These are phyloP conservation scores for Ophiostoma himal-ulmi DNA, from an alignment of 2,329 filamentous ascomycete species.

Conservation along the genomic window DNA sequence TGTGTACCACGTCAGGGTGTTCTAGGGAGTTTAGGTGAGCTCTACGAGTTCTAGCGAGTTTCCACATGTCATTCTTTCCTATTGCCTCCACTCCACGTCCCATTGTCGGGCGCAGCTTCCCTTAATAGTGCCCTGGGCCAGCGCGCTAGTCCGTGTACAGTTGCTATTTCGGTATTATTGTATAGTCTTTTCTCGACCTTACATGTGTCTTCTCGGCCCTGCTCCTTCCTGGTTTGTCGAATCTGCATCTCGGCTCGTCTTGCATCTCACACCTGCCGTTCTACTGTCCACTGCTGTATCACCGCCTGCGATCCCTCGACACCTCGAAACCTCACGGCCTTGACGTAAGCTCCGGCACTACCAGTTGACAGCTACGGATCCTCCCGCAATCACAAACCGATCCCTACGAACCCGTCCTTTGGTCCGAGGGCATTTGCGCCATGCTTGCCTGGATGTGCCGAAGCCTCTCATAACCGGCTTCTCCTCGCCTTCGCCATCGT, in stretches of 20 bases:
- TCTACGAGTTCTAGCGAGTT: background rate
- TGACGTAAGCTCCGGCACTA: background rate
- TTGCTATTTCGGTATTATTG: background rate
- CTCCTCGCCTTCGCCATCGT: background rate
- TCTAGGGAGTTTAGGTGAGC: background rate
- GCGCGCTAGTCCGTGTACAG: background rate
- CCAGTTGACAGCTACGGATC: background rate
- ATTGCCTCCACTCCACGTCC: background rate
- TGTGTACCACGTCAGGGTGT: background rate
- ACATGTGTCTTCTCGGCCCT: slow-evolving; percentile 5
- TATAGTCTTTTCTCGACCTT: background rate
- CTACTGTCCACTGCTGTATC: background rate
- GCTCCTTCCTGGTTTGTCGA: background rate
- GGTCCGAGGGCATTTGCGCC: slow-evolving; percentile 1
- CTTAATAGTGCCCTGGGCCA: background rate
- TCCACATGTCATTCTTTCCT: background rate
- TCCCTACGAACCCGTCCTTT: background rate
- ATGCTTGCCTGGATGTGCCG: slow-evolving; percentile 12
- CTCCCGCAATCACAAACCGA: background rate
- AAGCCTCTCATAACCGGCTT: slow-evolving; percentile 12
- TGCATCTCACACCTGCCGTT: background rate
- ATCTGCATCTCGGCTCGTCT: background rate
- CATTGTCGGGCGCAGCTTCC: background rate
- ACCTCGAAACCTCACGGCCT: background rate
- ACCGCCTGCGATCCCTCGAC: background rate